These are phyloP conservation scores for Sporothrix brasiliensis DNA, from an alignment of 2,329 filamentous ascomycete genomes.

Conservation along the genomic window DNA sequence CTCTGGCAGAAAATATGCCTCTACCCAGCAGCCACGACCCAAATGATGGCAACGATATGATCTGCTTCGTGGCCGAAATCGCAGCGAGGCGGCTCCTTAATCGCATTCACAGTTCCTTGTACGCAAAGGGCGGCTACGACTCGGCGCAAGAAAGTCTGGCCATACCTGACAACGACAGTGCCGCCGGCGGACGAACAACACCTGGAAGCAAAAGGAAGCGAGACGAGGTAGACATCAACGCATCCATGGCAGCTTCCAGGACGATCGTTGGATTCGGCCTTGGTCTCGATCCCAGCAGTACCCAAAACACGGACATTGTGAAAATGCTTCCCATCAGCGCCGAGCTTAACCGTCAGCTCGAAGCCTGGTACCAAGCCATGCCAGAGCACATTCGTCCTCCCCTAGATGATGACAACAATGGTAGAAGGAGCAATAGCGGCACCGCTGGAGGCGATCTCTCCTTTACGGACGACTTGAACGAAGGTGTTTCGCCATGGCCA, in stretches of 20 bases:
- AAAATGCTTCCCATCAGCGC: conserved; percentile 43
- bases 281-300: conserved; percentile 2
- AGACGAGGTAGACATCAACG: neutral
- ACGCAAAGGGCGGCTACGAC: conserved; percentile 40
- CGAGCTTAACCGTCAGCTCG: conserved; percentile 47
- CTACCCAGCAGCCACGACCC: conserved; percentile 43
- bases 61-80: conserved; percentile 49
- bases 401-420: conserved; percentile 54
- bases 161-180: neutral
- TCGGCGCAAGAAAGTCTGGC: conserved; percentile 33
- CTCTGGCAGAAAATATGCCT: conserved; percentile 44
- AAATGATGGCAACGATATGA: conserved; percentile 44
- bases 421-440: conserved; percentile 43
- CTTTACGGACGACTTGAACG: neutral
- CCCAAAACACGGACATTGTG: conserved; percentile 37
- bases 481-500: neutral
- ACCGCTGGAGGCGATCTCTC: conserved; percentile 44
- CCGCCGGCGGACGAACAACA: conserved; percentile 25
- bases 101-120: conserved; percentile 49
- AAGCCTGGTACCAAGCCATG: conserved; percentile 46
- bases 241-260: too few relatives aligned
- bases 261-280: neutral
- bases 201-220: conserved; percentile 27
- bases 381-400: conserved; percentile 52
- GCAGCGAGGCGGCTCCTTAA: conserved; percentile 49